These are phyloP conservation scores for Yamadazyma ubonensis DNA, from an alignment of 805 yeast species.

Conservation along the genomic window DNA sequence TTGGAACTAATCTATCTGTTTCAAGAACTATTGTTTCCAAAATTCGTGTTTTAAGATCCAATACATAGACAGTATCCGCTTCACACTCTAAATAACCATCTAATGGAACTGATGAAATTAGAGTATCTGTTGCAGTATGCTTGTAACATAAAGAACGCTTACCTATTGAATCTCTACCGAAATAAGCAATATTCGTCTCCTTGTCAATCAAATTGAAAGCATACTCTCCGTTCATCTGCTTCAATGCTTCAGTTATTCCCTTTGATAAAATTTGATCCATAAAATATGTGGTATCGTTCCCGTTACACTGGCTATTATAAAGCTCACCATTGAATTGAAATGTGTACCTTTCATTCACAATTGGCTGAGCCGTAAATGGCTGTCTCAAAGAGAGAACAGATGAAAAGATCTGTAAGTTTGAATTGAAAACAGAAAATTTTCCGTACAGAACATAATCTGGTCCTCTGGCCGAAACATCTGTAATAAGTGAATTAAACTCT, in stretches of 20 bases:
- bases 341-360: constrained; percentile 21
- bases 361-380: constrained; percentile 80
- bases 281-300: constrained; percentile 58
- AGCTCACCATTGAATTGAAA: constrained; percentile 92
- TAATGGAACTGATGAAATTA: constrained; percentile 38
- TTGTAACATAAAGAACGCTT: constrained; percentile 64
- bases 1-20: no score
- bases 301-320: constrained; percentile 57
- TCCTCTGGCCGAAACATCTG: constrained; percentile 57
- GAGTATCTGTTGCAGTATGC: constrained; percentile 22
- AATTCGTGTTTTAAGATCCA: constrained; percentile 3
- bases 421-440: constrained; percentile 10
- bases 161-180: constrained; percentile 85
- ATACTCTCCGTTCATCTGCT: constrained; percentile 72
- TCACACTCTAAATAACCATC: constrained; percentile 50
- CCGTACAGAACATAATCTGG: constrained; percentile 48
- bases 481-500: constrained; percentile 36
- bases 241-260: constrained; percentile 44
- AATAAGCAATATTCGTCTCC: constrained; percentile 46
- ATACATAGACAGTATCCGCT: constrained; percentile 9
- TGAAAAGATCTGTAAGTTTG: constrained; percentile 45
- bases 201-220: constrained; percentile 60
- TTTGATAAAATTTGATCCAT: constrained; percentile 12
- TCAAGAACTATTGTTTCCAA: background rate
- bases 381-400: constrained; percentile 78